These are phyloP conservation scores for Boletus rufocinnamomeus DNA, from an alignment of 768 basidiomycete species.

Conservation along the genomic window DNA sequence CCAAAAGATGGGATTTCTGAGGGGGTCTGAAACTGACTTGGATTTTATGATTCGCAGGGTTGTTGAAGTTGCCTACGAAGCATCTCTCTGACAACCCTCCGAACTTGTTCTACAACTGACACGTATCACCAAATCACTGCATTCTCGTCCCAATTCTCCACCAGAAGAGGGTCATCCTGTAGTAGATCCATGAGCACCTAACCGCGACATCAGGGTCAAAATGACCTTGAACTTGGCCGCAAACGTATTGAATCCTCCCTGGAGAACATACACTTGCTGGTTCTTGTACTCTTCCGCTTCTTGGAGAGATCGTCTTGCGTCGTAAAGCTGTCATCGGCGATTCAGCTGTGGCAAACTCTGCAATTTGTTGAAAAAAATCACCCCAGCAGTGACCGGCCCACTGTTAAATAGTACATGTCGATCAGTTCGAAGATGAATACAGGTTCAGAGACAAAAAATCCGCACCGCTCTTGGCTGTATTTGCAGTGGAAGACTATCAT, in stretches of 20 bases:
- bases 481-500: slow-evolving; percentile 78
- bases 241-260: slow-evolving; percentile 72
- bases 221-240: slow-evolving; percentile 66
- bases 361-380: slow-evolving; percentile 34
- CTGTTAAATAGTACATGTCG: slow-evolving; percentile 37
- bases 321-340: slow-evolving; percentile 54
- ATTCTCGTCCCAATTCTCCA: slow-evolving; percentile 72
- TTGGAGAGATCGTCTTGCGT: slow-evolving; percentile 55
- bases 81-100: not conserved
- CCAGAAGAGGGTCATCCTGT: slow-evolving; percentile 65
- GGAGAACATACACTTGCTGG: slow-evolving; percentile 65
- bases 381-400: slow-evolving; percentile 77
- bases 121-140: slow-evolving; percentile 54
- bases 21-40: slow-evolving; percentile 5
- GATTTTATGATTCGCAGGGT: not conserved
- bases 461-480: slow-evolving; percentile 75
- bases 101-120: slow-evolving; percentile 3
- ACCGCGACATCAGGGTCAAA: not conserved
- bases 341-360: slow-evolving; percentile 6
- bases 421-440: slow-evolving; percentile 6
- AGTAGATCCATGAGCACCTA: slow-evolving; percentile 7
- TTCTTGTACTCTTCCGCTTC: slow-evolving; percentile 43
- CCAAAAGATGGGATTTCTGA: slow-evolving; percentile 30
- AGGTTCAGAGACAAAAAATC: not conserved
- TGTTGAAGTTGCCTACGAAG: not conserved